phyloP scores from a whole-genome alignment of 2,329 filamentous ascomycete species.

The Aciculosporium take region DNA sequence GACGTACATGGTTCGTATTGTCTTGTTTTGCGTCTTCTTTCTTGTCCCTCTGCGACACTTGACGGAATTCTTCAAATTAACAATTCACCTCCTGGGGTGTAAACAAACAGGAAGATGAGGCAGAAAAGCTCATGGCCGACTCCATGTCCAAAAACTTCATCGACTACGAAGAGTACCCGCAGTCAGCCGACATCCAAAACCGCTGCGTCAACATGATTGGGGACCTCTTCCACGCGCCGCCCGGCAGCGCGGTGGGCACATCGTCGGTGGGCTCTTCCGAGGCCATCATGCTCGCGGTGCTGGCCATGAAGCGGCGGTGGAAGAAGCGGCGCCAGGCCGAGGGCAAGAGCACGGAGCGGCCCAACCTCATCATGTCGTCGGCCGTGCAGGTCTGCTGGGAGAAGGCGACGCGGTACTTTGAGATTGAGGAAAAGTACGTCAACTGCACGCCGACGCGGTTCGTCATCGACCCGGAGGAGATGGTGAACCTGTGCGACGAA shows the following conservation, averaged over 20 bases:
- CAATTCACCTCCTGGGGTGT: conserved; percentile 50
- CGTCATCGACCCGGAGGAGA: conserved; percentile 49
- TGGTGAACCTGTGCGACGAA: conserved; percentile 24
- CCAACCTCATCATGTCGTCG: conserved; percentile 91
- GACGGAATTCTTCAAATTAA: conserved; percentile 47
- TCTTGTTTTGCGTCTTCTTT: conserved; percentile 45
- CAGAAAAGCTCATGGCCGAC: conserved; percentile 51
- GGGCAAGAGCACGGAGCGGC: conserved; percentile 65
- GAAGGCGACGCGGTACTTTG: conserved; percentile 79
- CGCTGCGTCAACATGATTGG: conserved; percentile 87
- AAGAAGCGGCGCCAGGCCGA: conserved; percentile 55
- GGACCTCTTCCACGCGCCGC: conserved; percentile 70
- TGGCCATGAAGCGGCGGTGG: conserved; percentile 23
- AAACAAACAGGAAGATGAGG: conserved; percentile 48
- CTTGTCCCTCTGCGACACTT: conserved; percentile 35
- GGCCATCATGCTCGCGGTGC: conserved; percentile 50
- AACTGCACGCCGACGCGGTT: conserved; percentile 48
- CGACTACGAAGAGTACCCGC: conserved; percentile 74
- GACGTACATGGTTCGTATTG: conserved; percentile 64
- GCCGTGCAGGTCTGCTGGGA: conserved; percentile 98
- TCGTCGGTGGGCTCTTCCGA: conserved; percentile 84
- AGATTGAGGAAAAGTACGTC: conserved; percentile 77
- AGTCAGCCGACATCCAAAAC: conserved; percentile 76
- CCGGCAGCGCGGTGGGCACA: conserved; percentile 63
- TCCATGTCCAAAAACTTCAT: conserved; percentile 92